These are phyloP conservation scores for Acorus gramineus DNA, from an alignment of 106 monocot genomes.

Conservation along the genomic window DNA sequence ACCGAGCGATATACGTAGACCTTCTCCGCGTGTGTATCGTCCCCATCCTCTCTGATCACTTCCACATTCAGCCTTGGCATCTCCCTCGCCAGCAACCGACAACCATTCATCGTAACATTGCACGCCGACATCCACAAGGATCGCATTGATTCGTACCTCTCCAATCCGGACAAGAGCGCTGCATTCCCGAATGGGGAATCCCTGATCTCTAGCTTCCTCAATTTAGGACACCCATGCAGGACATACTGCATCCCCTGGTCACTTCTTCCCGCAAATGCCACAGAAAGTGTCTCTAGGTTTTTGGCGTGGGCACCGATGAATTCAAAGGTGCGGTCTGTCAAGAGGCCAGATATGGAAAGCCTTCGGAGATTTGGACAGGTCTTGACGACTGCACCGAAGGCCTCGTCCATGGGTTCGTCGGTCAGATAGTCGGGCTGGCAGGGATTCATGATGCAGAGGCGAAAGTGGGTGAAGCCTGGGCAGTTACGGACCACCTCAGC, in stretches of 20 bases:
- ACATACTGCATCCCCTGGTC: conserved; percentile 27
- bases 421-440: conserved; percentile 22
- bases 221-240: conserved; percentile 25
- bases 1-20: conserved; percentile 39
- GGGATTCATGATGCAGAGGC: conserved; percentile 25
- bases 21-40: conserved; percentile 15
- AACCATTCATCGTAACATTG: conserved; percentile 18
- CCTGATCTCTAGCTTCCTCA: conserved; percentile 31
- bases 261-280: conserved; percentile 35
- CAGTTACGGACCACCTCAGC: conserved; percentile 25
- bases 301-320: conserved; percentile 32
- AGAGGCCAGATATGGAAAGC: conserved; percentile 31
- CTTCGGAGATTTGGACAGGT: conserved; percentile 18
- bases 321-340: conserved; percentile 26
- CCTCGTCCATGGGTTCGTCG: conserved; percentile 28
- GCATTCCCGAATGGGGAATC: conserved; percentile 36
- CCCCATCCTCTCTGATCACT: conserved; percentile 19
- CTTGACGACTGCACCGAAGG: conserved; percentile 29
- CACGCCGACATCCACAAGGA: conserved; percentile 43
- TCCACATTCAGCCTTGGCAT: conserved; percentile 40
- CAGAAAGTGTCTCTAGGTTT: conserved; percentile 29
- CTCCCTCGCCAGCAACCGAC: conserved; percentile 18
- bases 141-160: conserved; percentile 27
- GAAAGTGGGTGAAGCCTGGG: conserved; percentile 29
- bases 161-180: conserved; percentile 16